These are phyloP conservation scores for Daldinia eschscholtzii DNA, from an alignment of 2,329 filamentous ascomycete genomes.

Conservation along the genomic window DNA sequence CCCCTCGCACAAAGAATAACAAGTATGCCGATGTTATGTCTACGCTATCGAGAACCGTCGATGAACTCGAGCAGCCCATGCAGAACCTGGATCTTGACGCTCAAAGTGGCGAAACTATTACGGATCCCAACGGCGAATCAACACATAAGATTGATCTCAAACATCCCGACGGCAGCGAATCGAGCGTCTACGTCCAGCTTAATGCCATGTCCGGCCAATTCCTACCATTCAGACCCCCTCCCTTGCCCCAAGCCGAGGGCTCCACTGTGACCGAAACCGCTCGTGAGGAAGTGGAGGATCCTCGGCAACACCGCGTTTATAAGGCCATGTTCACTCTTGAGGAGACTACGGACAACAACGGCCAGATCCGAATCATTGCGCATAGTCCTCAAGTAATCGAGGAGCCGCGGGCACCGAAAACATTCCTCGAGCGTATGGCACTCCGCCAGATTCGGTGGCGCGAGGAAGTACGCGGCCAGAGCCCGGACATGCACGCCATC, in stretches of 20 bases:
- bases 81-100: slow-evolving; percentile 63
- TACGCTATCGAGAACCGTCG: slow-evolving; percentile 72
- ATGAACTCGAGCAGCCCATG: slow-evolving; percentile 71
- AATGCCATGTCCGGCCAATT: slow-evolving; percentile 78
- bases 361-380: slow-evolving; percentile 70
- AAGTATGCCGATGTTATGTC: slow-evolving; percentile 73
- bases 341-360: slow-evolving; percentile 71
- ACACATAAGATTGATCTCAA: slow-evolving; percentile 65
- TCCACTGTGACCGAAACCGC: slow-evolving; percentile 55
- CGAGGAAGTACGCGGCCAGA: slow-evolving; percentile 65
- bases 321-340: slow-evolving; percentile 76
- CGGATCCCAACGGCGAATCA: slow-evolving; percentile 60
- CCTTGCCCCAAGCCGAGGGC: slow-evolving; percentile 74
- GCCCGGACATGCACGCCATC: slow-evolving; percentile 78
- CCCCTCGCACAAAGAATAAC: slow-evolving; percentile 63
- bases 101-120: slow-evolving; percentile 48
- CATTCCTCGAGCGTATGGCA: slow-evolving; percentile 79
- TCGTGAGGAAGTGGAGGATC: slow-evolving; percentile 49
- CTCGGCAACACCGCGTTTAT: slow-evolving; percentile 68
- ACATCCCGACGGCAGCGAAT: slow-evolving; percentile 68
- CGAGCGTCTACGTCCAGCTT: slow-evolving; percentile 74
- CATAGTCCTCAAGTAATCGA: slow-evolving; percentile 71
- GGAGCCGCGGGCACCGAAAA: slow-evolving; percentile 58
- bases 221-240: slow-evolving; percentile 87
- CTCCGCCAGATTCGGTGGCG: slow-evolving; percentile 70